These are phyloP conservation scores for Colletotrichum lini DNA, from an alignment of 2,329 filamentous ascomycete species.

Conservation along the genomic window DNA sequence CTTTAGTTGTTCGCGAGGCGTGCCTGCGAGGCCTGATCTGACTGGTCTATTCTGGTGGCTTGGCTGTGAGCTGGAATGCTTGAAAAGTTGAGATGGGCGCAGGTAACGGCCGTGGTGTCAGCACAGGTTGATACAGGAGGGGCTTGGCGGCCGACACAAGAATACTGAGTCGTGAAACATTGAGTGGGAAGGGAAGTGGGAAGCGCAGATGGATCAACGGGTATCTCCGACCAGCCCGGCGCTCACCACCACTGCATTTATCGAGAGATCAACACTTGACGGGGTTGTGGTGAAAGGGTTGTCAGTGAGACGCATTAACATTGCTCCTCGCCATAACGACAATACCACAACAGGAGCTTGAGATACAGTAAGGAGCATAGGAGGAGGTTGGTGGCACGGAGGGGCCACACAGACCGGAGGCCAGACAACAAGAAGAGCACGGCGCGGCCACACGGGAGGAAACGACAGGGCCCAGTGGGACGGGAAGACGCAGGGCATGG, in stretches of 20 bases:
- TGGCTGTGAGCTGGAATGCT: conserved; percentile 39
- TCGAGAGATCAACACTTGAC: neutral
- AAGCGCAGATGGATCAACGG: conserved; percentile 35
- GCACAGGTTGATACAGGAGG: conserved; percentile 33
- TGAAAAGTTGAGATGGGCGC: conserved; percentile 36
- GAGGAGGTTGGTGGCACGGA: neutral
- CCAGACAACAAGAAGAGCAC: conserved; percentile 11
- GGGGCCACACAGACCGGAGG: conserved; percentile 10
- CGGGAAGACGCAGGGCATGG: conserved; percentile 33
- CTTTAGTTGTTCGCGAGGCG: conserved; percentile 31
- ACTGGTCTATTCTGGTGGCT: conserved; percentile 32
- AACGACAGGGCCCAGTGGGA: conserved; percentile 29
- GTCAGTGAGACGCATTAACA: no score
- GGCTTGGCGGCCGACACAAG: conserved; percentile 35
- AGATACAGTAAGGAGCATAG: neutral
- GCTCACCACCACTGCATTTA: neutral
- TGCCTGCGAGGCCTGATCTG: conserved; percentile 33
- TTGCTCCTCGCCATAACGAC: neutral
- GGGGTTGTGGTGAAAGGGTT: neutral
- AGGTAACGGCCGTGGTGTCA: conserved; percentile 17
- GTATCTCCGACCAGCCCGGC: conserved; percentile 36
- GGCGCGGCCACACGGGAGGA: conserved; percentile 12
- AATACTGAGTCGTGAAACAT: conserved; percentile 38
- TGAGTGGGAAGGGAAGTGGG: conserved; percentile 33
- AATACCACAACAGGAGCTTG: neutral